These are phyloP conservation scores for Pseudogymnoascus sp. DNA, from an alignment of 2,329 filamentous ascomycete species.

Conservation along the genomic window DNA sequence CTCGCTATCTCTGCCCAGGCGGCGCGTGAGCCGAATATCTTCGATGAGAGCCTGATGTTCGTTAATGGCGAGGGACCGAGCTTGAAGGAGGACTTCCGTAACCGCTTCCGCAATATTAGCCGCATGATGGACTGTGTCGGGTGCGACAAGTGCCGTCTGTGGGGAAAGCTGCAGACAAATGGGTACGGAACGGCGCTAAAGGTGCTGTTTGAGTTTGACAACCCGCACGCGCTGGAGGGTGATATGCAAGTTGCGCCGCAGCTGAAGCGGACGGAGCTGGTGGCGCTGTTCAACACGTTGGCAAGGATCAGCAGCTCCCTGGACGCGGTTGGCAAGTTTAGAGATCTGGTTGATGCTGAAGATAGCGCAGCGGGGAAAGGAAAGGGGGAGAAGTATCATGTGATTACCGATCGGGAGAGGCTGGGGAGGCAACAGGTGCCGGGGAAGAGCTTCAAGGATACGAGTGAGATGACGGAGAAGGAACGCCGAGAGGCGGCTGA, in stretches of 20 bases:
- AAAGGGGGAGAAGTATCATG: slow-evolving; percentile 17
- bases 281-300: slow-evolving; percentile 90
- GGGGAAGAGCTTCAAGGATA: slow-evolving; percentile 13
- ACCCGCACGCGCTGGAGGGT: slow-evolving; percentile 43
- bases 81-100: slow-evolving; percentile 93
- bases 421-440: slow-evolving; percentile 36
- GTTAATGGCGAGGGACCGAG: slow-evolving; percentile 64
- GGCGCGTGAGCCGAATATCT: slow-evolving; percentile 66
- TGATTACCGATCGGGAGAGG: slow-evolving; percentile 21
- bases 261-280: slow-evolving; percentile 81
- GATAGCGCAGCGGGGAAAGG: slow-evolving; percentile 23
- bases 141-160: slow-evolving; percentile 95
- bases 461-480: slow-evolving; percentile 14
- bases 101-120: slow-evolving; percentile 93
- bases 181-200: slow-evolving; percentile 94
- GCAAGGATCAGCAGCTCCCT: slow-evolving; percentile 78
- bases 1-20: slow-evolving; percentile 65
- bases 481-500: slow-evolving; percentile 20
- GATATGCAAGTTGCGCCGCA: slow-evolving; percentile 55
- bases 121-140: slow-evolving; percentile 97
- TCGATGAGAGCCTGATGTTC: slow-evolving; percentile 95
- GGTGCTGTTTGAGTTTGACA: slow-evolving; percentile 86
- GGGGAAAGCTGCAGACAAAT: slow-evolving; percentile 93
- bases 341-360: slow-evolving; percentile 39
- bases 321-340: slow-evolving; percentile 64